Evolutionary conservation across 257 asterid species (phyloP).

Genomic region (Gentiana macrophylla): DNA sequence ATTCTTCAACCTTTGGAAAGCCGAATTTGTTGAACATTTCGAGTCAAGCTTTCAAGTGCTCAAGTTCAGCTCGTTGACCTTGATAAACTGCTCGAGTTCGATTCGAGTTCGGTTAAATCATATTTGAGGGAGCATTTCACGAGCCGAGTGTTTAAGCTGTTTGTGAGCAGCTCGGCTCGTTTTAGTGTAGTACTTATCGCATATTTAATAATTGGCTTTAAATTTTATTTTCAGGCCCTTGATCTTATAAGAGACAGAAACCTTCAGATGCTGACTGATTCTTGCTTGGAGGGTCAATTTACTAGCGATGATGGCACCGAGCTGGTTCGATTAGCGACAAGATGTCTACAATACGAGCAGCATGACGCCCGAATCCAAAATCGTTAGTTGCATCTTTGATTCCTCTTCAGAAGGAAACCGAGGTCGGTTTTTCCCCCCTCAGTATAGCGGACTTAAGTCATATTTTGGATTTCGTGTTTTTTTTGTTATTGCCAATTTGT

Average conservation of each 20-base stretch:
- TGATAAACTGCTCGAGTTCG: too few species aligned
- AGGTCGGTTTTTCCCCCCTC: slow-evolving; percentile 28
- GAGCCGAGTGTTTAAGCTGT: too few species aligned
- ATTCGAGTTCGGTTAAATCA: too few species aligned
- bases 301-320: slow-evolving; percentile 78
- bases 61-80: too few species aligned
- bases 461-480: too few species aligned
- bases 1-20: too few species aligned
- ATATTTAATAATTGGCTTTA: neutral
- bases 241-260: slow-evolving; percentile 42
- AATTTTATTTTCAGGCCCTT: slow-evolving; percentile 24
- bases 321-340: slow-evolving; percentile 77
- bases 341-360: slow-evolving; percentile 91
- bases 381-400: slow-evolving; percentile 50
- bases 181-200: neutral
- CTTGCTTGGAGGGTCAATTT: slow-evolving; percentile 87
- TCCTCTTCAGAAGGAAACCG: slow-evolving; percentile 79
- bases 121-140: too few species aligned
- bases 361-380: slow-evolving; percentile 84
- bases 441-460: too few species aligned
- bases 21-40: too few species aligned
- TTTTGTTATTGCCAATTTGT: too few species aligned
- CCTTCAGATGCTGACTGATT: slow-evolving; percentile 41
- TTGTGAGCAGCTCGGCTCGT: too few species aligned
- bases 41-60: too few species aligned